These are phyloP conservation scores for Paramecium sonneborni DNA, from an alignment of 73 alveolate genomes.

Conservation along the genomic window DNA sequence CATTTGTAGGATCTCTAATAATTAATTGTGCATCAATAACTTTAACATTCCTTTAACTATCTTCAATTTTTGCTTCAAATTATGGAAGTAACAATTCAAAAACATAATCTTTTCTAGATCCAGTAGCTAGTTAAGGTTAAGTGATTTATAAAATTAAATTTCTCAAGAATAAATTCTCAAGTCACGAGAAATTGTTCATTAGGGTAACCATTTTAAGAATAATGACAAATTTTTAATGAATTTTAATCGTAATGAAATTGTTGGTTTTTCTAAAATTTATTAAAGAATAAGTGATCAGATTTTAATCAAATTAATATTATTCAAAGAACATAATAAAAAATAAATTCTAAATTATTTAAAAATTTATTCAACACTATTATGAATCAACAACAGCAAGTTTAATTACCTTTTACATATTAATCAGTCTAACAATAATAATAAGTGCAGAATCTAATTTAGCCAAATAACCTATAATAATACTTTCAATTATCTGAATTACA, in stretches of 20 bases:
- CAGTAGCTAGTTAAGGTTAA: slow-evolving; percentile 27
- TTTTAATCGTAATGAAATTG: no score
- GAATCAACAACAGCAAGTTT: neutral
- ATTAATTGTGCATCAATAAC: slow-evolving; percentile 12
- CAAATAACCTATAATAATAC: neutral
- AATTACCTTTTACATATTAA: no score
- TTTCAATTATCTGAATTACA: neutral
- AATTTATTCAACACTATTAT: no score
- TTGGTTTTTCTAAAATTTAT: no score
- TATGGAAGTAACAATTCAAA: slow-evolving; percentile 62
- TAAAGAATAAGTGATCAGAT: neutral
- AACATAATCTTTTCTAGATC: slow-evolving; percentile 62
- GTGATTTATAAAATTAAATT: no score
- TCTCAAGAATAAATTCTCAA: no score
- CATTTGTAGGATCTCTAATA: neutral
- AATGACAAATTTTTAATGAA: no score
- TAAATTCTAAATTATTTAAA: no score
- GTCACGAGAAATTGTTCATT: no score
- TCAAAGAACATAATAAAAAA: no score
- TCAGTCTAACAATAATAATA: neutral
- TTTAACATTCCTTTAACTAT: neutral
- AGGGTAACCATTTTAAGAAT: no score
- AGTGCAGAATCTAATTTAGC: no score
- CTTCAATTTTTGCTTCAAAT: slow-evolving; percentile 10
- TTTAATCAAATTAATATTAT: neutral